phyloP scores from a whole-genome alignment of 2,329 filamentous ascomycete species.

The Calonectria pteridis region DNA sequence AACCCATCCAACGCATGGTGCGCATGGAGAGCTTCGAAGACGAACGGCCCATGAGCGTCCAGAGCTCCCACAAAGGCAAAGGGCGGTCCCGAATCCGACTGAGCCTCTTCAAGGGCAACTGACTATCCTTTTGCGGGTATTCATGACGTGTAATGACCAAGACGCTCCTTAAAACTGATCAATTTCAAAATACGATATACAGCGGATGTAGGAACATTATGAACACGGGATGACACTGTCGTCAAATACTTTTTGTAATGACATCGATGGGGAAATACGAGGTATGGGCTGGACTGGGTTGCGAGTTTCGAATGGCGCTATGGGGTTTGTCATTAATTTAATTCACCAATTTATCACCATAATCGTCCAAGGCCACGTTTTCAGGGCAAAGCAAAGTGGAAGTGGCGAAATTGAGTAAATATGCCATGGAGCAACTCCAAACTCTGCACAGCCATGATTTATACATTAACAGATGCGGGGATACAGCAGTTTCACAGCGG shows the following conservation, averaged over 20 bases:
- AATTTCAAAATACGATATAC: constrained; percentile 4
- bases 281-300: background rate
- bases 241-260: constrained; percentile 5
- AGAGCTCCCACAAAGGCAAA: constrained; percentile 26
- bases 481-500: background rate
- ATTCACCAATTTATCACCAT: background rate
- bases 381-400: background rate
- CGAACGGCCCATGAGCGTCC: constrained; percentile 21
- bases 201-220: constrained; percentile 12
- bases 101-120: constrained; percentile 29
- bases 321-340: background rate
- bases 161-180: background rate
- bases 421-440: background rate
- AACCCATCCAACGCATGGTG: constrained; percentile 23
- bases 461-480: background rate
- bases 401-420: background rate
- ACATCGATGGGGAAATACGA: background rate
- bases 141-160: constrained; percentile 25
- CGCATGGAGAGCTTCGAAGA: constrained; percentile 27
- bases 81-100: constrained; percentile 19
- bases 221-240: background rate
- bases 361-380: background rate
- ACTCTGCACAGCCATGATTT: background rate
- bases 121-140: constrained; percentile 13
- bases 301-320: background rate